Percentiles rank a stretch among this genome's conserved stretches.
Evolutionary conservation across 345 rosid species (phyloP).

Genomic region (Syzygium grande): DNA sequence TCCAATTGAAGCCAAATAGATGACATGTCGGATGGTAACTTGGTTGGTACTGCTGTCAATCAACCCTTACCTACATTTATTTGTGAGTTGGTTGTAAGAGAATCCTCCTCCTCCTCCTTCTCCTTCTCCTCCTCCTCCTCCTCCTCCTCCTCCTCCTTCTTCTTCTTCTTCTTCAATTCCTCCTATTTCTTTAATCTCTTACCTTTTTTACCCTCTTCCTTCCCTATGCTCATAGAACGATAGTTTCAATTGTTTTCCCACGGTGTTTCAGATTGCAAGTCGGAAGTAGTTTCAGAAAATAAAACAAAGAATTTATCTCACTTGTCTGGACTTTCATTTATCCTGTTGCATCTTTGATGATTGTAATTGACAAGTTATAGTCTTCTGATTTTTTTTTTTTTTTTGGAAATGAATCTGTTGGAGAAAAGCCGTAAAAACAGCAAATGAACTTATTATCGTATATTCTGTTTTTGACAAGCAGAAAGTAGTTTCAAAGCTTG

Average conservation of each 20-base stretch:
- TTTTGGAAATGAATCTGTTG: neutral
- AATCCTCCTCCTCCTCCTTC: neutral
- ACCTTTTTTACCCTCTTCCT: neutral
- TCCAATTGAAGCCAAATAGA: neutral
- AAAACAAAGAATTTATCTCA: neutral
- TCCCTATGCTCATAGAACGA: neutral
- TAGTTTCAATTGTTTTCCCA: neutral
- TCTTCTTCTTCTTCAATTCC: neutral
- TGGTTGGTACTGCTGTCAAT: neutral
- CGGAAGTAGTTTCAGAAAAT: neutral
- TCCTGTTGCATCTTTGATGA: neutral
- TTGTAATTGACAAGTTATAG: neutral
- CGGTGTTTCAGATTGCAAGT: neutral
- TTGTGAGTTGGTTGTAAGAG: neutral
- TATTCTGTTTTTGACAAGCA: neutral
- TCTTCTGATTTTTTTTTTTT: neutral
- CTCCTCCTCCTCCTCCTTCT: neutral
- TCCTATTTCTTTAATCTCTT: neutral
- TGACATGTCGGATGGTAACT: neutral
- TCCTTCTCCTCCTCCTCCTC: neutral
- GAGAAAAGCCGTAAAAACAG: neutral
- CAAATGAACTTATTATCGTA: neutral
- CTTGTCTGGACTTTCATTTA: neutral
- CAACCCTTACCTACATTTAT: neutral
- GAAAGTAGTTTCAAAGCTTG: neutral